phyloP scores from a whole-genome alignment of 2,329 filamentous ascomycete genomes.

The Zasmidium cellare region DNA sequence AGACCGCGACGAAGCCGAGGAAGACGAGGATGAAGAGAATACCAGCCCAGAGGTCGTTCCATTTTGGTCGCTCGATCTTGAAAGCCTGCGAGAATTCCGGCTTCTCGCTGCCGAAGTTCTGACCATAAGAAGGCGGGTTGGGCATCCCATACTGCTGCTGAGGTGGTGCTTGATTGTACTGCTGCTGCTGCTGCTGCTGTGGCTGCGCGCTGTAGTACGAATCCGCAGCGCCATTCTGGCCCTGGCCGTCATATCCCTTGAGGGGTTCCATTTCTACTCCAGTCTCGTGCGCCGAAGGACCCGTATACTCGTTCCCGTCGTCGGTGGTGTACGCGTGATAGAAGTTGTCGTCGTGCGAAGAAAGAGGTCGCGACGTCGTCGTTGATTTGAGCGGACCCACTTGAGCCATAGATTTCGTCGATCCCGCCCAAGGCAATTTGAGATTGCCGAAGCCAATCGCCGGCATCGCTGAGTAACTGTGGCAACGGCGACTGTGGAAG shows the following conservation, averaged over 20 bases:
- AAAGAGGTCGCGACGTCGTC: not conserved
- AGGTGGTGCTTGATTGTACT: constrained; percentile 16
- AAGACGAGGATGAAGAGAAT: constrained; percentile 72
- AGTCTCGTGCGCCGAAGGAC: constrained; percentile 1
- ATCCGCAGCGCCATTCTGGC: constrained; percentile 14
- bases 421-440: not conserved
- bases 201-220: constrained; percentile 21
- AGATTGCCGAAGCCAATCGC: not conserved
- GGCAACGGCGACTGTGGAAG: not conserved
- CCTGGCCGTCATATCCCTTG: not conserved
- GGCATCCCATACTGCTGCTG: constrained; percentile 21
- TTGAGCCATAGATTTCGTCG: not conserved
- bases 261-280: constrained; percentile 8
- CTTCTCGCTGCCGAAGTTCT: constrained; percentile 42
- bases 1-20: constrained; percentile 73
- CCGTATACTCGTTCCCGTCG: constrained; percentile 1
- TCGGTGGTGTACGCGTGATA: not conserved
- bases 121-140: constrained; percentile 41
- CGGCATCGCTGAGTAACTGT: not conserved
- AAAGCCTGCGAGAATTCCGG: constrained; percentile 76
- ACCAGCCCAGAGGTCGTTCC: constrained; percentile 83
- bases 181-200: constrained; percentile 12
- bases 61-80: constrained; percentile 80
- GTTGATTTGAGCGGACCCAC: not conserved
- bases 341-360: not conserved